phyloP scores from a whole-genome alignment of 352 stramenopile genomes.

The Phytopythium boreale region DNA sequence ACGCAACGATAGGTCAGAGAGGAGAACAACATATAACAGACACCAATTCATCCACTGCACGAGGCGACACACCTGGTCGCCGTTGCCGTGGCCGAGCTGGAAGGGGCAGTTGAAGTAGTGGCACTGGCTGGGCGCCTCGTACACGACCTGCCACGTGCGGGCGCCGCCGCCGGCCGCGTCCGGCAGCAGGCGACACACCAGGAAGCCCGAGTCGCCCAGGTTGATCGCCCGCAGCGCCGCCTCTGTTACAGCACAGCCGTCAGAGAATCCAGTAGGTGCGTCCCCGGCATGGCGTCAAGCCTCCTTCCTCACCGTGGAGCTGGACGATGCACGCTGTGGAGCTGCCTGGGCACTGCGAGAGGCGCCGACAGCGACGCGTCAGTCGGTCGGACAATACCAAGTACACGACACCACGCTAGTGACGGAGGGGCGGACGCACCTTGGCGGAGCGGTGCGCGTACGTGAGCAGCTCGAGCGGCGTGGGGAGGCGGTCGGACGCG shows the following conservation, averaged over 20 bases:
- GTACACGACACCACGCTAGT: neutral
- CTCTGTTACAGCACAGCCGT: constrained; percentile 19
- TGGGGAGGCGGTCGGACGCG: constrained; percentile 25
- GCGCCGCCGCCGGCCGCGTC: constrained; percentile 11
- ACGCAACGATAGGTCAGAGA: constrained; percentile 8
- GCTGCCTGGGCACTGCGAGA: constrained; percentile 61
- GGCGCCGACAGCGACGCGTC: no score
- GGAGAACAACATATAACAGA: no score
- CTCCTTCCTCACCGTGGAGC: constrained; percentile 57
- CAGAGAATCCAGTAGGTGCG: neutral
- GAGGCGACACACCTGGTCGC: constrained; percentile 70
- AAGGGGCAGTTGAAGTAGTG: constrained; percentile 98
- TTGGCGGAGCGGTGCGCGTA: constrained; percentile 64
- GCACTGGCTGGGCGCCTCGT: constrained; percentile 88
- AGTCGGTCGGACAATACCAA: neutral
- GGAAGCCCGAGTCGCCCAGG: constrained; percentile 93
- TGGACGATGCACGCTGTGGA: constrained; percentile 86
- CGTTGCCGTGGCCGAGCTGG: constrained; percentile 87
- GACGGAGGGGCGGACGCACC: constrained; percentile 26
- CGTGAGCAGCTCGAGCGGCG: constrained; percentile 66
- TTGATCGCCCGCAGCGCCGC: constrained; percentile 82
- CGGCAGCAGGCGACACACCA: constrained; percentile 78
- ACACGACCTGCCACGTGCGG: constrained; percentile 75
- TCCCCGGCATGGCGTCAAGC: no score
- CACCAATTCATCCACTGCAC: no score